Percentiles rank a stretch among this genome's conserved stretches.
Evolutionary conservation across 1,139 yeast genomes (phyloP).

Genomic region (Barnettozyma hawaiiensis): DNA sequence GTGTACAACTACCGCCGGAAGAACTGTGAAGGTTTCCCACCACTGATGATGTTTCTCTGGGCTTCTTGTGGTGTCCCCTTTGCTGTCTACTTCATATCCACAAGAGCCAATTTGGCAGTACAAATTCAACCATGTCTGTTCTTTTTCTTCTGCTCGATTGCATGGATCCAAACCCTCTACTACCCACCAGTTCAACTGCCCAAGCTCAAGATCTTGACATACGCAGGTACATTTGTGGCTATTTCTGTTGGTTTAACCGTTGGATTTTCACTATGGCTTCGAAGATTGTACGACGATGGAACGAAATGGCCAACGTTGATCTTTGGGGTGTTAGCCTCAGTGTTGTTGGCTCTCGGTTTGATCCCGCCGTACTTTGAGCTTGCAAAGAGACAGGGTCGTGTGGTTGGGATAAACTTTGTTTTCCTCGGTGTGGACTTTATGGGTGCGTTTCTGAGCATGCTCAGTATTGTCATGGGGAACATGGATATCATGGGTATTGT

Average conservation of each 20-base stretch:
- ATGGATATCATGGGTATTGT: slow-evolving; percentile 76
- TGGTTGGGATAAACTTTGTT: slow-evolving; percentile 82
- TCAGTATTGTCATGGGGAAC: slow-evolving; percentile 51
- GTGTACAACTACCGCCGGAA: slow-evolving; percentile 65
- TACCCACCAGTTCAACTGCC: slow-evolving; percentile 64
- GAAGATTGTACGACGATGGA: slow-evolving; percentile 48
- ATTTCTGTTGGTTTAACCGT: slow-evolving; percentile 57
- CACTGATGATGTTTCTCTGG: slow-evolving; percentile 81
- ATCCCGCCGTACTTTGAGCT: slow-evolving; percentile 88
- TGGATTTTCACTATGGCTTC: slow-evolving; percentile 67
- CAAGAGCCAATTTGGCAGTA: slow-evolving; percentile 66
- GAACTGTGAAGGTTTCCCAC: slow-evolving; percentile 81
- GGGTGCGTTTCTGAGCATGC: slow-evolving; percentile 76
- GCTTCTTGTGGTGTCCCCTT: slow-evolving; percentile 79
- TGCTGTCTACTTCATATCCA: slow-evolving; percentile 71
- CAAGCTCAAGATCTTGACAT: slow-evolving; percentile 33
- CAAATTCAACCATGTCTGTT: slow-evolving; percentile 85
- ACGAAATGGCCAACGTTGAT: slow-evolving; percentile 70
- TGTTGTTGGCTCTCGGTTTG: slow-evolving; percentile 69
- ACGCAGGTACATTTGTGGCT: slow-evolving; percentile 36
- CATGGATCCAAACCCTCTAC: slow-evolving; percentile 70
- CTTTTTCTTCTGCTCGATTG: slow-evolving; percentile 59
- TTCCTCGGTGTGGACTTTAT: slow-evolving; percentile 69
- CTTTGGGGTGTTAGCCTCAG: slow-evolving; percentile 74
- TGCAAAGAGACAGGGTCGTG: slow-evolving; percentile 72